These are phyloP conservation scores for Cytospora piceicola DNA, from an alignment of 2,329 filamentous ascomycete genomes.

Conservation along the genomic window DNA sequence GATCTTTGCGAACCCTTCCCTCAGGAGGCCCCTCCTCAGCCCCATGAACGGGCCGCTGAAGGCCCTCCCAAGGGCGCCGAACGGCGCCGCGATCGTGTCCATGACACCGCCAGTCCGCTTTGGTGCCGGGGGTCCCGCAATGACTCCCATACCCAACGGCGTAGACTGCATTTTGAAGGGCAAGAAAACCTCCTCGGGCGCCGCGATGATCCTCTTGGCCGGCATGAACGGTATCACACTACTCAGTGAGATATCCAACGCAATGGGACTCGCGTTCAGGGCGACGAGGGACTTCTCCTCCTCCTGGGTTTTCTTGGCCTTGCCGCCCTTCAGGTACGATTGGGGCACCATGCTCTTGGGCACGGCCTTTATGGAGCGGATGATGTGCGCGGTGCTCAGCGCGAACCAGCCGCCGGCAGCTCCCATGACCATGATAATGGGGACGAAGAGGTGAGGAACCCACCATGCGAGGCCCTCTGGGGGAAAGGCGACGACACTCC, in stretches of 20 bases:
- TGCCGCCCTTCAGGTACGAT: conserved; percentile 15
- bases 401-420: conserved; percentile 64
- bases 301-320: conserved; percentile 5
- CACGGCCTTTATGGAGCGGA: conserved; percentile 61
- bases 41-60: conserved; percentile 48
- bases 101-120: conserved; percentile 1
- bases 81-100: conserved; percentile 55
- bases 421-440: conserved; percentile 63
- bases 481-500: conserved; percentile 51
- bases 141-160: conserved; percentile 37
- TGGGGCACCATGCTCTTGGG: conserved; percentile 39
- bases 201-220: conserved; percentile 47
- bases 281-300: conserved; percentile 21
- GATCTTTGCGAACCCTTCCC: conserved; percentile 60
- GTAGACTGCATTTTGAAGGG: conserved; percentile 35
- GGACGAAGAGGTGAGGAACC: conserved; percentile 61
- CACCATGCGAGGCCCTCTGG: conserved; percentile 58
- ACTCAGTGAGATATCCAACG: conserved; percentile 57
- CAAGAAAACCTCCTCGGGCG: conserved; percentile 44
- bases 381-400: conserved; percentile 59
- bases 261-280: conserved; percentile 40
- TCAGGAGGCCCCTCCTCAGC: conserved; percentile 55
- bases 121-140: background rate
- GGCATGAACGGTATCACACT: conserved; percentile 54
- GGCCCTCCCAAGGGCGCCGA: conserved; percentile 53